Conservation (phyloP, 2,329 filamentous ascomycete species). For the Trichoderma koningii region DNA sequence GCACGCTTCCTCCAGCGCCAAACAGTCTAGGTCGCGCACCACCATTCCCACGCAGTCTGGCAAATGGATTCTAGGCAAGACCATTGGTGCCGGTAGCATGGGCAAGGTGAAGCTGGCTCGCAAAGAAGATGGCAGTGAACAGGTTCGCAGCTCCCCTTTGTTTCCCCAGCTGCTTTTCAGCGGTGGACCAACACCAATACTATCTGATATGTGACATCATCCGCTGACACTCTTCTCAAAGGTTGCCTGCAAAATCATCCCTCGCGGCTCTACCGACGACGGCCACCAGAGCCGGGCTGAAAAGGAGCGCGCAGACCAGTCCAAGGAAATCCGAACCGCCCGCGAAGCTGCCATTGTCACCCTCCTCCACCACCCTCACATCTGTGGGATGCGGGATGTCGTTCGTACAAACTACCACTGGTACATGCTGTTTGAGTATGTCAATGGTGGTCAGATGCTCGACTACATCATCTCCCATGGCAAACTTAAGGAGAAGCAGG, state of each 20-base stretch:
- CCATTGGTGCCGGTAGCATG: conserved; percentile 97
- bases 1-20: conserved; percentile 44
- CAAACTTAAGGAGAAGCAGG: conserved; percentile 96
- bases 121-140: conserved; percentile 85
- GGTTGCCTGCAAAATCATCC: conserved; percentile 98
- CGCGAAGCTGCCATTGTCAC: conserved; percentile 96
- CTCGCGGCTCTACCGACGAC: conserved; percentile 85
- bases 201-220: background rate
- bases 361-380: conserved; percentile 89
- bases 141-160: conserved; percentile 57
- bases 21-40: conserved; percentile 65
- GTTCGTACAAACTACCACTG: conserved; percentile 96
- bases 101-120: conserved; percentile 96
- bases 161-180: conserved; percentile 15
- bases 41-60: conserved; percentile 89
- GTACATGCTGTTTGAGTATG: conserved; percentile 99
- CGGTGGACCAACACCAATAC: background rate
- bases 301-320: conserved; percentile 88
- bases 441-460: conserved; percentile 98
- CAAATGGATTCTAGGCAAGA: conserved; percentile 94
- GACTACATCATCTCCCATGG: conserved; percentile 99
- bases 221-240: conserved; percentile 40
- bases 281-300: conserved; percentile 70
- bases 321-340: conserved; percentile 92
- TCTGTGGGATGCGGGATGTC: conserved; percentile 93